These are phyloP conservation scores for Ganoderma multipileum DNA, from an alignment of 1,284 basidiomycete genomes.

Conservation along the genomic window DNA sequence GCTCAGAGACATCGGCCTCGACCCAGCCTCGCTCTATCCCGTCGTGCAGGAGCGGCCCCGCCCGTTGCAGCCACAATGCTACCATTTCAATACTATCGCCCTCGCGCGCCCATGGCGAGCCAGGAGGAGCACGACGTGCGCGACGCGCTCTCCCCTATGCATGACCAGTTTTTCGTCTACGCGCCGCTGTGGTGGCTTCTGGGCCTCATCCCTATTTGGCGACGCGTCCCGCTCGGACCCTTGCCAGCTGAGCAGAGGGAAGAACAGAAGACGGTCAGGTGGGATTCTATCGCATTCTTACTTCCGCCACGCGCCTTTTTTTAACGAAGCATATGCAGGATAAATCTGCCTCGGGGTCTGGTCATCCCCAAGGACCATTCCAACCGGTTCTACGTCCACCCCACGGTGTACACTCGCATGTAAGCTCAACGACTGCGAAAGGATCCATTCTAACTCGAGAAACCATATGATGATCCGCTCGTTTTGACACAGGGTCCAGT, in stretches of 20 bases:
- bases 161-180: constrained; percentile 55
- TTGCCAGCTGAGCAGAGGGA: background rate
- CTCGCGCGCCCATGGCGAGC: too few relatives aligned
- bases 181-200: constrained; percentile 60
- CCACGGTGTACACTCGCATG: background rate
- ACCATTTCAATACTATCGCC: background rate
- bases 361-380: background rate
- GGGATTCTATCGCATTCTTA: background rate
- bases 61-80: background rate
- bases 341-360: background rate
- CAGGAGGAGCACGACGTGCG: constrained; percentile 43
- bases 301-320: background rate
- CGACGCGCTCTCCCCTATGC: constrained; percentile 58
- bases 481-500: too few relatives aligned
- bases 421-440: background rate
- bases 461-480: too few relatives aligned
- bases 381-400: background rate
- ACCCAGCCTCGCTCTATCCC: constrained; percentile 43
- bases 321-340: too few relatives aligned
- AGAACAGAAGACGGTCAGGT: background rate
- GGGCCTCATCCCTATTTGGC: constrained; percentile 38
- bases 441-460: too few relatives aligned
- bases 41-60: constrained; percentile 4
- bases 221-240: background rate
- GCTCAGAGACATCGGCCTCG: constrained; percentile 38